These are phyloP conservation scores for Aegilops sharonensis DNA, from an alignment of 176 grass and related monocot genomes.

Conservation along the genomic window DNA sequence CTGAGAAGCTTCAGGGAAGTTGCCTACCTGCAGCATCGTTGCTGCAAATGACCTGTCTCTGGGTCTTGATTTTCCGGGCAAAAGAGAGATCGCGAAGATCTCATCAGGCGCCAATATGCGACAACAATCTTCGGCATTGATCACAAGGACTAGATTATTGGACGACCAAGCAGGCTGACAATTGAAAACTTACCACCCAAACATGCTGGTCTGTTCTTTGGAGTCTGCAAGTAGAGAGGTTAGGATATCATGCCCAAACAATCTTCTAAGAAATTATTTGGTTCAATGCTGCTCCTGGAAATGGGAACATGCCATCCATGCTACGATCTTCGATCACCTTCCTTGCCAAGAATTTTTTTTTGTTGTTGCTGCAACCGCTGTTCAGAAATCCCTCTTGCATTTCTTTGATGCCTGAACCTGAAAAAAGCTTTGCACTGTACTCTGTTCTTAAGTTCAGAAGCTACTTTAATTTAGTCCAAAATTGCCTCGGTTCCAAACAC, in stretches of 20 bases:
- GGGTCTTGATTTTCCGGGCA: neutral
- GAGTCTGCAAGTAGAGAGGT: neutral
- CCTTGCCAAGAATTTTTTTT: neutral
- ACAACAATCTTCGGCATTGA: slow-evolving; percentile 1
- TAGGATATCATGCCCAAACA: neutral
- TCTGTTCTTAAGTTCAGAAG: neutral
- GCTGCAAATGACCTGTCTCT: too few relatives aligned
- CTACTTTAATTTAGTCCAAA: neutral
- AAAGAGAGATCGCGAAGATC: slow-evolving; percentile 6
- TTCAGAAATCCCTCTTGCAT: neutral
- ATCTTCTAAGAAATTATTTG: neutral
- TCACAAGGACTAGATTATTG: neutral
- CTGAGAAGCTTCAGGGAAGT: slow-evolving; percentile 35
- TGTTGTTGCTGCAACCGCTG: neutral
- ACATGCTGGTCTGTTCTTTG: neutral
- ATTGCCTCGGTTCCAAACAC: neutral
- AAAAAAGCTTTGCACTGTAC: neutral
- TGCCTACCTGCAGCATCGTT: neutral
- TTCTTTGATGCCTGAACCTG: neutral
- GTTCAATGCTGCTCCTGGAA: neutral
- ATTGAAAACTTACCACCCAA: neutral
- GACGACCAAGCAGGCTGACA: neutral
- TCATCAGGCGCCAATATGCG: neutral
- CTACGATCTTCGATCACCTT: neutral
- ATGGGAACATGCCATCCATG: neutral